phyloP scores from a whole-genome alignment of 768 basidiomycete species.

The Megacollybia marginata region DNA sequence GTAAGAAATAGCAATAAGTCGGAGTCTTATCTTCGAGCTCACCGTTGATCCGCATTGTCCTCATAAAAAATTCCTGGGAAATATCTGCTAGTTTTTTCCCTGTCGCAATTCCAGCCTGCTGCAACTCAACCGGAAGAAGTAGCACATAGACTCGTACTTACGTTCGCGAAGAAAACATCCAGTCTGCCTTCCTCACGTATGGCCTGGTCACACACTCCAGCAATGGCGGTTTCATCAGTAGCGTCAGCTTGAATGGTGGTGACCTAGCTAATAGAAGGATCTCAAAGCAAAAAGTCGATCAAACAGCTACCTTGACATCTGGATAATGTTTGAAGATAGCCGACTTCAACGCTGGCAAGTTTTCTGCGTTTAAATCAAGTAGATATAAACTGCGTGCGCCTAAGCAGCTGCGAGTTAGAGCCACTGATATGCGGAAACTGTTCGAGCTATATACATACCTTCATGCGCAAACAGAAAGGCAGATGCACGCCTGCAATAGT shows the following conservation, averaged over 20 bases:
- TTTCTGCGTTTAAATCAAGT: slow-evolving; percentile 57
- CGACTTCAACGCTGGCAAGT: slow-evolving; percentile 64
- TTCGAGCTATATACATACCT: no score
- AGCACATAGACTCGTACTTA: slow-evolving; percentile 25
- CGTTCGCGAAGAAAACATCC: slow-evolving; percentile 95
- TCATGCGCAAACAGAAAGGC: slow-evolving; percentile 74
- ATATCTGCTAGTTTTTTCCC: slow-evolving; percentile 39
- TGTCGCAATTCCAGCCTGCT: slow-evolving; percentile 62
- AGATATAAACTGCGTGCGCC: slow-evolving; percentile 76
- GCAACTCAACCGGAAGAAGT: neutral
- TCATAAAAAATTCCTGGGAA: slow-evolving; percentile 60
- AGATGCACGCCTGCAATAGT: slow-evolving; percentile 50
- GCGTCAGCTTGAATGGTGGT: slow-evolving; percentile 77
- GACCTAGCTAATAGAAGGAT: slow-evolving; percentile 36
- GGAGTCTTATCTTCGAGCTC: no score
- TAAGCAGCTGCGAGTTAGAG: slow-evolving; percentile 16
- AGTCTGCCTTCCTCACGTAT: slow-evolving; percentile 76
- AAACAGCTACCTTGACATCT: slow-evolving; percentile 62
- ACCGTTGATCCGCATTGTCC: slow-evolving; percentile 70
- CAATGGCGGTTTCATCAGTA: slow-evolving; percentile 66
- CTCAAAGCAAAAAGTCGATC: no score
- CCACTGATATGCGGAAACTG: neutral
- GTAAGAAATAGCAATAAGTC: no score
- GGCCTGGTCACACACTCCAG: slow-evolving; percentile 61
- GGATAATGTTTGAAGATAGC: slow-evolving; percentile 64